Evolutionary conservation across 2,329 filamentous ascomycete species (phyloP).

Genomic region (Lomentospora prolificans): DNA sequence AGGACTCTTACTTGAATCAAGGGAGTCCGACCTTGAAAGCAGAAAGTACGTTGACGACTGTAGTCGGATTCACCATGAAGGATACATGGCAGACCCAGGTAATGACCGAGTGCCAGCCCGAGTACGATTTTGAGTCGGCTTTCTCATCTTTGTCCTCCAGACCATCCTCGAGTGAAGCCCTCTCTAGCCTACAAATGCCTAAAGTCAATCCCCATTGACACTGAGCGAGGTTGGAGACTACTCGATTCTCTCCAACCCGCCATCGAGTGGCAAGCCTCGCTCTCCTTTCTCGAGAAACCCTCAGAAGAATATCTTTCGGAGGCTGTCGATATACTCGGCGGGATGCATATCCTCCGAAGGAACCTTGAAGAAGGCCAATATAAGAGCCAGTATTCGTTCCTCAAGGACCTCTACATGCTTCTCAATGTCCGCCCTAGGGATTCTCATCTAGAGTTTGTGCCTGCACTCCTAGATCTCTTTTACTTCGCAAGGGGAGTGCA

Average conservation of each 20-base stretch:
- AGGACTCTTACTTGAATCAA: background rate
- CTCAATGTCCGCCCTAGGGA: conserved; percentile 9
- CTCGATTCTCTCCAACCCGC: conserved; percentile 14
- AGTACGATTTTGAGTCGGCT: too few relatives aligned
- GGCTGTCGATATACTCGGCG: conserved; percentile 12
- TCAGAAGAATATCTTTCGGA: conserved; percentile 13
- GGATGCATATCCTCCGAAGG: conserved; percentile 11
- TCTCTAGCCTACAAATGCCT: conserved; percentile 13
- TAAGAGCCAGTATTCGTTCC: conserved; percentile 12
- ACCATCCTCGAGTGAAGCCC: background rate
- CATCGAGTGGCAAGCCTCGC: conserved; percentile 12
- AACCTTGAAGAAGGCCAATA: conserved; percentile 12
- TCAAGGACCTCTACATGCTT: conserved; percentile 9
- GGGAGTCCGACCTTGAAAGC: background rate
- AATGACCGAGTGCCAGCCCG: too few relatives aligned
- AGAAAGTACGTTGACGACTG: background rate
- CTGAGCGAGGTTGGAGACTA: conserved; percentile 9
- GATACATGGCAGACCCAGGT: background rate
- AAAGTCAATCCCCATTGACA: conserved; percentile 10
- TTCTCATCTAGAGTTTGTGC: conserved; percentile 13
- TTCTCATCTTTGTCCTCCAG: background rate
- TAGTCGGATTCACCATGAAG: background rate
- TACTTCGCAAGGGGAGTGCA: background rate
- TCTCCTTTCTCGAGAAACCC: conserved; percentile 12
- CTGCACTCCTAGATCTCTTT: conserved; percentile 12